phyloP scores from a whole-genome alignment of 208 protist species.

The Naegleria fowleri region DNA sequence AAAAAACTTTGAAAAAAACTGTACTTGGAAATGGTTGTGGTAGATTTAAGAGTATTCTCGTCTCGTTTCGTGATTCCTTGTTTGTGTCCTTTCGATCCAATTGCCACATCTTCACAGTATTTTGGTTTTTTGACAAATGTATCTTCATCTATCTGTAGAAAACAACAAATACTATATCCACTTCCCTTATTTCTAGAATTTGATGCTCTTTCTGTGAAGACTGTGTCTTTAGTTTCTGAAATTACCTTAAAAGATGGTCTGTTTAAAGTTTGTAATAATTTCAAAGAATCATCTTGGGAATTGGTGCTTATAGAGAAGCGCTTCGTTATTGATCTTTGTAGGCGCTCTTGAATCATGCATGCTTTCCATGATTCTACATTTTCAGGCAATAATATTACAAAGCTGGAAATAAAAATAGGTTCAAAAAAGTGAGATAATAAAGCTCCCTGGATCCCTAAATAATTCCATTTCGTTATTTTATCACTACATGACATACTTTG shows the following conservation, averaged over 20 bases:
- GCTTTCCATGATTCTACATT: too few relatives aligned
- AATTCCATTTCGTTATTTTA: slow-evolving; percentile 70
- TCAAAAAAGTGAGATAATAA: slow-evolving; percentile 32
- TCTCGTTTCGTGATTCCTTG: neutral
- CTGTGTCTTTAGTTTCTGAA: too few relatives aligned
- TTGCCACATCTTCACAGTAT: neutral
- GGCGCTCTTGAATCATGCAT: neutral
- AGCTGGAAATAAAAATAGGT: neutral
- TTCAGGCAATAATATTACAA: neutral
- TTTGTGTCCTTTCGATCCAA: neutral
- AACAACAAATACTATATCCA: neutral
- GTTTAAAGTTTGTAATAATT: too few relatives aligned
- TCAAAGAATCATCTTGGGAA: too few relatives aligned
- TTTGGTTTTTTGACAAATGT: too few relatives aligned
- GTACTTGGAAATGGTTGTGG: too few relatives aligned
- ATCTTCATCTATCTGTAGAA: neutral
- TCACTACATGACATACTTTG: slow-evolving; percentile 78
- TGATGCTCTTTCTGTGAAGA: neutral
- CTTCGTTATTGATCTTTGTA: neutral
- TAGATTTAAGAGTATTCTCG: neutral
- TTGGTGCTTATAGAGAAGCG: too few relatives aligned
- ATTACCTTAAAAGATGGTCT: too few relatives aligned
- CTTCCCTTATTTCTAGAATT: neutral
- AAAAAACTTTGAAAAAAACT: too few relatives aligned
- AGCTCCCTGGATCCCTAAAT: slow-evolving; percentile 60